Base-by-base conservation (phyloP, 2,329 filamentous ascomycete species). In the Ascochyta clinopodiicola region DNA sequence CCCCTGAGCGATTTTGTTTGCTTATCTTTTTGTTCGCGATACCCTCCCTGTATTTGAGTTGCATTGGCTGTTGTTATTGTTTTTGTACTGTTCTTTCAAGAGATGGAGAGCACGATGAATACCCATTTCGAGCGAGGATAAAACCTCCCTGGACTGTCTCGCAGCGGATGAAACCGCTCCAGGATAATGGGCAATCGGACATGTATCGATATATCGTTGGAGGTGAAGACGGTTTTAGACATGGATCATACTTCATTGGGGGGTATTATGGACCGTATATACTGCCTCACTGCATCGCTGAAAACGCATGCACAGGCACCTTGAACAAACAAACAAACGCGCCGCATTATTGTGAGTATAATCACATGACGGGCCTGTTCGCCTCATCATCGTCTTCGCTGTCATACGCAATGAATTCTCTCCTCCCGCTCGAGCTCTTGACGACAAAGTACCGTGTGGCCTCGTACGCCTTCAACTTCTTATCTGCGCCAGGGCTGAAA, bases 371-470 rank as follows among this genome's bases (percentile, higher is more conserved):
- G 3, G 71, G 70, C 35, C 70, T 60, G 42, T 69, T 67, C 45
- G 64, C 56, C 60, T 74, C 71, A 47, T 73, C 71, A 40, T 74
- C 71, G 8, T 69, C 66, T 12, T 73, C 69, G 22, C 68, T 68
- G 6, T 70, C 65, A 46, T 70, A 70, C 6, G 63, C 61, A 34
- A 64, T 62, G 35, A 67, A 71, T 24, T 68, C 63, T 9, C 59
- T 52, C 24, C 60, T 60, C 32, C 64, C 63, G 35, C 53, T 59
- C 15, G 54, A 35, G 13, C 58, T 46, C n/a, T 63, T 61, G 10
- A 55, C 57, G 6, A 62, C 45, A 34, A 67, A 61, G 21, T 63
- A 68, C n/a, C 52, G 52, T 38, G 52, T 46, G 12, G 52, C 46
- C 46, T 64, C 61, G 32, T 68, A 70, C 8, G 61, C 64, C 6